These are phyloP conservation scores for Carex pumila DNA, from an alignment of 176 grass and related monocot species.

Conservation along the genomic window DNA sequence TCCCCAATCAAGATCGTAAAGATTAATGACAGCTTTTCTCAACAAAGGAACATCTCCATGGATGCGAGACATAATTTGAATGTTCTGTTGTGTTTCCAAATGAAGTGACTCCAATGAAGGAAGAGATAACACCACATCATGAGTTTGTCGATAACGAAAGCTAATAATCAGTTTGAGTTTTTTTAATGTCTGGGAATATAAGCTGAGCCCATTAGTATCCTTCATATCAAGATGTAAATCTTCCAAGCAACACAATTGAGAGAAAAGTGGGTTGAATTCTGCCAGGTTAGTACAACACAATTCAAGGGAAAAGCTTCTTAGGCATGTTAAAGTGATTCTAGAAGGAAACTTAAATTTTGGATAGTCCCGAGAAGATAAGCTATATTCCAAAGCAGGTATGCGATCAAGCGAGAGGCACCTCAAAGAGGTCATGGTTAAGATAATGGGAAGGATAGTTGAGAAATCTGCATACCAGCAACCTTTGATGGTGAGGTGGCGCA, in stretches of 20 bases:
- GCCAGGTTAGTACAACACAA: background rate
- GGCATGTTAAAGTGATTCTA: background rate
- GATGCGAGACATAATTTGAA: background rate
- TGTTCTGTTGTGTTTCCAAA: background rate
- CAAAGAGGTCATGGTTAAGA: background rate
- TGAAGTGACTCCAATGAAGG: background rate
- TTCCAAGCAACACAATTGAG: background rate
- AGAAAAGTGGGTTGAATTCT: background rate
- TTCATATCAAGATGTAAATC: background rate
- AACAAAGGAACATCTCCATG: background rate
- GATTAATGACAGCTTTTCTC: background rate
- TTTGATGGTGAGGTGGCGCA: background rate
- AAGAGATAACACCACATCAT: background rate
- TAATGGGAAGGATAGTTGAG: background rate
- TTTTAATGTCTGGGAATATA: background rate
- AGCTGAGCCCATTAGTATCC: rapidly evolving
- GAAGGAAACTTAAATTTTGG: background rate
- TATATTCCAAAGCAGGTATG: background rate
- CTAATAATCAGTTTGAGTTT: background rate
- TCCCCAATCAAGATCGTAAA: background rate
- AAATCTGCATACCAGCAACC: background rate
- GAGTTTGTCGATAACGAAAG: background rate
- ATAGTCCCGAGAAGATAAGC: too few relatives aligned
- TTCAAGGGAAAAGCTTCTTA: background rate
- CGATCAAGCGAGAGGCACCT: background rate